These are phyloP conservation scores for Ogataea hybrid DNA, from an alignment of 1,139 yeast species.

Conservation along the genomic window DNA sequence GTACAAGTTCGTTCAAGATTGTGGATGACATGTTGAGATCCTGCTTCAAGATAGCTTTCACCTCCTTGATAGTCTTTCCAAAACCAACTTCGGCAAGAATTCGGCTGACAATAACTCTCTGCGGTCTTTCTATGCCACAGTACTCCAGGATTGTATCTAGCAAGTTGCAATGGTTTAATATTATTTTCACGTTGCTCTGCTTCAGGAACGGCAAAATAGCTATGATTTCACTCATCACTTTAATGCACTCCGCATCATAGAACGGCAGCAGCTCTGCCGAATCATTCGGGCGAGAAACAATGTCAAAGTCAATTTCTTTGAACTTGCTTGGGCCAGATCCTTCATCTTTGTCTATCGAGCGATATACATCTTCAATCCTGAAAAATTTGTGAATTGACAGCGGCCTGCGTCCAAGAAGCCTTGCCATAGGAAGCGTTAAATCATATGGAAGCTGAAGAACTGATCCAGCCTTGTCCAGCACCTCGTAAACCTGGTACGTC, in stretches of 20 bases:
- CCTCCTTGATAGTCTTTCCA: slow-evolving; percentile 63
- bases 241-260: slow-evolving; percentile 85
- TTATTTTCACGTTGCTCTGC: slow-evolving; percentile 50
- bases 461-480: slow-evolving; percentile 81
- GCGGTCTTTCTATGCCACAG: slow-evolving; percentile 74
- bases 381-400: slow-evolving; percentile 61
- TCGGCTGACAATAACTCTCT: slow-evolving; percentile 63
- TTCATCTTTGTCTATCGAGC: slow-evolving; percentile 54
- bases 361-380: slow-evolving; percentile 77
- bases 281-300: slow-evolving; percentile 49
- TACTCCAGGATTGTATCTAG: slow-evolving; percentile 72
- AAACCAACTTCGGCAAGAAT: slow-evolving; percentile 75
- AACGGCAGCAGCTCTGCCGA: slow-evolving; percentile 39
- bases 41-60: slow-evolving; percentile 61
- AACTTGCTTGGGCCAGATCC: slow-evolving; percentile 76
- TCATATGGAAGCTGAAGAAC: slow-evolving; percentile 89
- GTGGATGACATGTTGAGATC: slow-evolving; percentile 79
- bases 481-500: slow-evolving; percentile 64
- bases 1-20: slow-evolving; percentile 73
- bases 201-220: slow-evolving; percentile 63
- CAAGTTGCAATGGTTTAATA: slow-evolving; percentile 78
- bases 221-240: slow-evolving; percentile 74
- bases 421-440: slow-evolving; percentile 82
- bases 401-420: slow-evolving; percentile 65
- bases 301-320: slow-evolving; percentile 84